These are phyloP conservation scores for Ophiostoma quercus DNA, from an alignment of 2,329 filamentous ascomycete genomes.

Conservation along the genomic window DNA sequence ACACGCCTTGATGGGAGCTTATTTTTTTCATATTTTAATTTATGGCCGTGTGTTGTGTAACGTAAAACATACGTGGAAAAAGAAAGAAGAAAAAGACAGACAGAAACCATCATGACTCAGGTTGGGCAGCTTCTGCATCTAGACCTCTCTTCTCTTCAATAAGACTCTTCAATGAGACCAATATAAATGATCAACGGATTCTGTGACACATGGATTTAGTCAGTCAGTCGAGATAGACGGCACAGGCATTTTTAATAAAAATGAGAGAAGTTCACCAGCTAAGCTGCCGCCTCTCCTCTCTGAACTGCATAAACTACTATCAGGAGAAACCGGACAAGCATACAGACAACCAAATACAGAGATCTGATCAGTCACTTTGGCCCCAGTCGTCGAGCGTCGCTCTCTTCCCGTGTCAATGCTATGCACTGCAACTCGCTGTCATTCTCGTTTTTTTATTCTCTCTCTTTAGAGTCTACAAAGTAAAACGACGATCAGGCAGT, in stretches of 20 bases:
- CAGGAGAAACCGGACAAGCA: background rate
- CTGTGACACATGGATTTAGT: slow-evolving; percentile 4
- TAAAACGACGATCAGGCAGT: slow-evolving; percentile 4
- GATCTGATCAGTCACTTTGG: slow-evolving; percentile 6
- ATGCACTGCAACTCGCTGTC: too few species aligned
- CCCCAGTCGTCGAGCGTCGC: background rate
- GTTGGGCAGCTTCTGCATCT: background rate
- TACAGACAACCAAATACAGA: background rate
- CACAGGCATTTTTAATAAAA: background rate
- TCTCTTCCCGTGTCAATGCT: background rate
- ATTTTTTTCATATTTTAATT: too few species aligned
- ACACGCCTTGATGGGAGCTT: too few species aligned
- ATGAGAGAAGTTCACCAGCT: too few species aligned
- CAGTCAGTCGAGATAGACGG: background rate
- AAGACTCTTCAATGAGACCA: too few species aligned
- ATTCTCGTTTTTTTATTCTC: background rate
- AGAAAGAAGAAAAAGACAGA: too few species aligned
- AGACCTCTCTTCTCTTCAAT: background rate
- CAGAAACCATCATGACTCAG: background rate
- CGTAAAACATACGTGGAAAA: too few species aligned
- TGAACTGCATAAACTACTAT: too few species aligned
- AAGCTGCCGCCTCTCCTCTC: too few species aligned
- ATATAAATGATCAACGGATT: background rate
- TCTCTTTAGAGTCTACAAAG: too few species aligned
- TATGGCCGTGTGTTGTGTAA: too few species aligned